A percentile compares a stretch with the other conserved stretches of the same genome.
These are phyloP conservation scores for Boletellus ananas DNA, from an alignment of 768 basidiomycete species.

Conservation along the genomic window DNA sequence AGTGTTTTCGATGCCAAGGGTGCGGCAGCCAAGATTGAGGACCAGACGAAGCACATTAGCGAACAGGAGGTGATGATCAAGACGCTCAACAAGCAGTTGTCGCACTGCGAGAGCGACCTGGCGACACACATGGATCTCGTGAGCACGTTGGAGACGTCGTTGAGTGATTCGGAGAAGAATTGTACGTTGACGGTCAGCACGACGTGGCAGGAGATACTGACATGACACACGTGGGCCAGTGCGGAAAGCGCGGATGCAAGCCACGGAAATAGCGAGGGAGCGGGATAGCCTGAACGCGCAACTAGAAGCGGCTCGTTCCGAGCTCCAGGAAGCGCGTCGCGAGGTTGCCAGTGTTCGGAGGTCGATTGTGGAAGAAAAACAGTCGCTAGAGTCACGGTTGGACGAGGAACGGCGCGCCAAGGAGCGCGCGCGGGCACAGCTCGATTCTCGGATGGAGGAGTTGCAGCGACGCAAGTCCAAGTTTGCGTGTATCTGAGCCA, in stretches of 20 bases:
- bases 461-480: conserved; percentile 83
- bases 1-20: conserved; percentile 51
- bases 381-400: conserved; percentile 74
- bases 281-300: conserved; percentile 70
- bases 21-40: conserved; percentile 54
- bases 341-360: conserved; percentile 75
- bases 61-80: conserved; percentile 92
- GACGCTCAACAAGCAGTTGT: conserved; percentile 88
- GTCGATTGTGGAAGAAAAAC: conserved; percentile 86
- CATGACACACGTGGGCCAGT: conserved; percentile 42
- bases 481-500: conserved; percentile 75
- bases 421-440: conserved; percentile 82
- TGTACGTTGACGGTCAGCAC: conserved; percentile 47
- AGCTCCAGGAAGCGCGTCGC: conserved; percentile 73
- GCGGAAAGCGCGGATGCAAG: conserved; percentile 91
- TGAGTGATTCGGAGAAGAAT: conserved; percentile 92
- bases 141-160: conserved; percentile 74
- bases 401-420: conserved; percentile 88
- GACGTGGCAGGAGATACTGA: conserved; percentile 2
- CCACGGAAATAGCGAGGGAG: conserved; percentile 83
- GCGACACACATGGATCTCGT: conserved; percentile 92
- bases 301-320: conserved; percentile 62
- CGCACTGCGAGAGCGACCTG: conserved; percentile 89
- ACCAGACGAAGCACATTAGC: conserved; percentile 69
- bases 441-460: conserved; percentile 87